A percentile compares a stretch with the other conserved stretches of the same genome.
Evolutionary conservation across 352 stramenopile genomes (phyloP).

Genomic region (Thraustochytrium sp.): DNA sequence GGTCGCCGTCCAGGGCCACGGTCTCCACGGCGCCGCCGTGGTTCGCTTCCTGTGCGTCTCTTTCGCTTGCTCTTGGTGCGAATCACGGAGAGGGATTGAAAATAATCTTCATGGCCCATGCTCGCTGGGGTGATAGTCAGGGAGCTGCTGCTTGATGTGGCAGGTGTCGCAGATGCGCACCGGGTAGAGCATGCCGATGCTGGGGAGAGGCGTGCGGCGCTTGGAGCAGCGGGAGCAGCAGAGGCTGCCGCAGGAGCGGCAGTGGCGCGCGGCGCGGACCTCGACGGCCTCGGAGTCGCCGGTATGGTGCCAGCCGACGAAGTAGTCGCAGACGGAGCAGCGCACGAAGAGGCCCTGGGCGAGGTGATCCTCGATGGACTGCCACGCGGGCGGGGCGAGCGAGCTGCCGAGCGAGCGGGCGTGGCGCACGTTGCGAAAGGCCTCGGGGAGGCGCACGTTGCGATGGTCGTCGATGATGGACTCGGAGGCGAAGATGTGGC

Average conservation of each 20-base stretch:
- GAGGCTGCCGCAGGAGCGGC: constrained; percentile 14
- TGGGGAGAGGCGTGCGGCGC: neutral
- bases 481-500: neutral
- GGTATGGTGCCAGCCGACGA: constrained; percentile 38
- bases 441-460: neutral
- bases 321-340: constrained; percentile 33
- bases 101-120: too few species aligned
- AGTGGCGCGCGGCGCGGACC: constrained; percentile 22
- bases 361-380: constrained; percentile 33
- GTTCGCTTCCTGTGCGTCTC: too few species aligned
- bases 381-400: constrained; percentile 19
- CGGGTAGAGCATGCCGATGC: neutral
- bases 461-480: constrained; percentile 32
- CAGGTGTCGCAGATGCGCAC: constrained; percentile 23
- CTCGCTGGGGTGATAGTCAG: too few species aligned
- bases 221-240: constrained; percentile 23
- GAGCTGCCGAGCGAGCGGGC: neutral
- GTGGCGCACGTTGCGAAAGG: constrained; percentile 16
- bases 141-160: neutral
- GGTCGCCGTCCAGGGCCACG: too few species aligned
- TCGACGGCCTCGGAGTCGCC: constrained; percentile 23
- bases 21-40: too few species aligned
- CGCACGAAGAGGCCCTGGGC: constrained; percentile 20
- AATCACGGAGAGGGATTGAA: too few species aligned
- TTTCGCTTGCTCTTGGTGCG: too few species aligned